Evolutionary conservation across 768 basidiomycete species (phyloP).

Genomic region (Tricholoma terreum): DNA sequence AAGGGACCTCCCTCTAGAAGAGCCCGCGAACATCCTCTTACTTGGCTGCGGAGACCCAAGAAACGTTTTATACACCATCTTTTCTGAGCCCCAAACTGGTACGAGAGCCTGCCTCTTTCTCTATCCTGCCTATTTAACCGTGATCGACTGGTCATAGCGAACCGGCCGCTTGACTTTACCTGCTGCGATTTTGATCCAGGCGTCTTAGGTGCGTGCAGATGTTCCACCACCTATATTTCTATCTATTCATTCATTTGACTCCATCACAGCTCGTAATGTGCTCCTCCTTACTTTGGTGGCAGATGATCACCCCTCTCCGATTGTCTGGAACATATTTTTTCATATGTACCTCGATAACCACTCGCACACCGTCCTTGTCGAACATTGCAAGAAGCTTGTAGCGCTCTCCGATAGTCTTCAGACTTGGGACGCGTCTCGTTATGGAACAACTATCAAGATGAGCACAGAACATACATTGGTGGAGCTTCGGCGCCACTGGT

Average conservation of each 20-base stretch:
- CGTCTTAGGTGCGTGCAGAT: slow-evolving; percentile 26
- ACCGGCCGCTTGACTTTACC: slow-evolving; percentile 32
- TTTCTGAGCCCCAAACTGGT: slow-evolving; percentile 19
- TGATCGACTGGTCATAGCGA: not conserved
- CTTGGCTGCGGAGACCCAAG: slow-evolving; percentile 49
- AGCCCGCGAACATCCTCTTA: slow-evolving; percentile 38
- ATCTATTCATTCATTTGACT: not conserved
- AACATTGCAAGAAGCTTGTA: slow-evolving; percentile 29
- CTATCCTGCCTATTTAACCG: not conserved
- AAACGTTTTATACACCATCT: slow-evolving; percentile 43
- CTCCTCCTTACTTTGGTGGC: slow-evolving; percentile 31
- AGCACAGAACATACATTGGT: slow-evolving; percentile 27
- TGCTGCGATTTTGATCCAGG: slow-evolving; percentile 39
- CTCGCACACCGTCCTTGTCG: slow-evolving; percentile 19
- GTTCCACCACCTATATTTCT: not conserved
- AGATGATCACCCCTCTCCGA: slow-evolving; percentile 16
- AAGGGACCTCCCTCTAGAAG: slow-evolving; percentile 38
- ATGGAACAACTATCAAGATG: slow-evolving; percentile 26
- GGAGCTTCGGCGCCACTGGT: slow-evolving; percentile 31
- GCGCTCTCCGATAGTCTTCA: slow-evolving; percentile 16
- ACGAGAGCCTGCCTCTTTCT: not conserved
- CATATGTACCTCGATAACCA: slow-evolving; percentile 30
- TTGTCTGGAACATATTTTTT: slow-evolving; percentile 36
- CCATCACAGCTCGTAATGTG: slow-evolving; percentile 34
- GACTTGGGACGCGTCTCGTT: slow-evolving; percentile 26